Percentiles rank a stretch among this genome's conserved stretches.
Conservation (phyloP, 306 rosid genomes). For the Ochetophila trinervis region DNA sequence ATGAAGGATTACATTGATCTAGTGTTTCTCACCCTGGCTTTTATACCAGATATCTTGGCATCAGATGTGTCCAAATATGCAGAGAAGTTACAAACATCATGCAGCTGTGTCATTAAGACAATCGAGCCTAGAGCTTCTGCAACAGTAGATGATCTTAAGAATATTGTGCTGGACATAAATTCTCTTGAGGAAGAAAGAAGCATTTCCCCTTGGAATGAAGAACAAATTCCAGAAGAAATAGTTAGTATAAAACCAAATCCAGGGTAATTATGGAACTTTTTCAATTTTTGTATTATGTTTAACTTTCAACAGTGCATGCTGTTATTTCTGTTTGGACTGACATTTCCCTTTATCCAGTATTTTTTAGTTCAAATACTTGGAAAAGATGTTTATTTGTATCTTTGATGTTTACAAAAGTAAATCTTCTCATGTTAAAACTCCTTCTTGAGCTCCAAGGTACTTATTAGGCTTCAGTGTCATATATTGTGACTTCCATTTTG, state of each 20-base stretch:
- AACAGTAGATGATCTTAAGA: constrained; percentile 66
- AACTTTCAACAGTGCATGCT: not conserved
- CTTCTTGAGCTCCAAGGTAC: not conserved
- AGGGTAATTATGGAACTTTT: constrained; percentile 57
- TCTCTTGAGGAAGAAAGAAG: constrained; percentile 62
- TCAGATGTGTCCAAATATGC: constrained; percentile 75
- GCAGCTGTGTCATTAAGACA: constrained; percentile 94
- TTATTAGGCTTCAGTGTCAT: too few relatives aligned
- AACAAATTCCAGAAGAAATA: constrained; percentile 91
- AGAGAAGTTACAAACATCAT: constrained; percentile 59
- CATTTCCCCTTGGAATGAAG: constrained; percentile 80
- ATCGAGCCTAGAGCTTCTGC: constrained; percentile 83
- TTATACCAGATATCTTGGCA: constrained; percentile 57
- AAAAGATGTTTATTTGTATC: not conserved
- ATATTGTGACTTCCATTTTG: too few relatives aligned
- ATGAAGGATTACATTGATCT: constrained; percentile 4
- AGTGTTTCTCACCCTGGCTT: constrained; percentile 28
- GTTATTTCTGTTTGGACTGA: not conserved
- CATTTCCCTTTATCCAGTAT: not conserved
- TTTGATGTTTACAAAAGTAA: not conserved
- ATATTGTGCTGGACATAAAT: constrained; percentile 58
- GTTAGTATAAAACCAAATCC: constrained; percentile 67
- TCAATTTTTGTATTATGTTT: constrained; percentile 6
- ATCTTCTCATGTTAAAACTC: not conserved
- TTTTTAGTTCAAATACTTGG: too few relatives aligned